Evolutionary conservation across 176 grass and related monocot species (phyloP), one percentile per base, ranked within the genome.

Genomic region (Neostapfia colusana): DNA sequence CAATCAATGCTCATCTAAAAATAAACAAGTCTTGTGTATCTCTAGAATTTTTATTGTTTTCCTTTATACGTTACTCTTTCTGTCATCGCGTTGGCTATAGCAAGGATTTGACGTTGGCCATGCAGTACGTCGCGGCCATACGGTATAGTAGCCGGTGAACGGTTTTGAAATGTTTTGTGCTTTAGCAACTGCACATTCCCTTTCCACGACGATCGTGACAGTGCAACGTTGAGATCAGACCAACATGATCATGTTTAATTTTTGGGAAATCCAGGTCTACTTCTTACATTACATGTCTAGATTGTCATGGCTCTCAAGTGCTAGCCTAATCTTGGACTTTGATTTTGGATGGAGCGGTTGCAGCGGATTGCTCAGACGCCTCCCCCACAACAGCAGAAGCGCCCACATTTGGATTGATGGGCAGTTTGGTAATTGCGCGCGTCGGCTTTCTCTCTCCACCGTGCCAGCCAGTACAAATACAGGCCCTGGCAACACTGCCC

Each of bases 401-500:
- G 23, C 12, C 23, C 21, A 58, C 12, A 1, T 58, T 58, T 58
- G 55, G 55, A 58, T 2, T 20, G 5, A 36, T 46, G 78, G 65
- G 65, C 0, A 57, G 18, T 76, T 4, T 11, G 10, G 72, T 82
- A 62, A 65, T 78, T 87, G 66, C 17, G 0, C 4, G 0, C 54
- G 4, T 11, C 16, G 63, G 34, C 37, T 25, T 12, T 54, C 51
- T 54, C 51, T 10, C 51, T 54, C 73, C 27, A 35, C 7, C 0
- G 1, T 45, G 35, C 26, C 39, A 64, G 35, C 64, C 83, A 54
- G 28, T 48, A 59, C 40, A 60, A 31, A 84, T 83, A 75, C 28
- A 68, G 23, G 61, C 83, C 46, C 51, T 82, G 61, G 41, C 78
- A 58, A 39, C 77, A 46, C 53, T 79, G 67, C 59, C 18, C 68